Base-by-base conservation (phyloP, 805 yeast genomes). In the Citeromyces matritensis region DNA sequence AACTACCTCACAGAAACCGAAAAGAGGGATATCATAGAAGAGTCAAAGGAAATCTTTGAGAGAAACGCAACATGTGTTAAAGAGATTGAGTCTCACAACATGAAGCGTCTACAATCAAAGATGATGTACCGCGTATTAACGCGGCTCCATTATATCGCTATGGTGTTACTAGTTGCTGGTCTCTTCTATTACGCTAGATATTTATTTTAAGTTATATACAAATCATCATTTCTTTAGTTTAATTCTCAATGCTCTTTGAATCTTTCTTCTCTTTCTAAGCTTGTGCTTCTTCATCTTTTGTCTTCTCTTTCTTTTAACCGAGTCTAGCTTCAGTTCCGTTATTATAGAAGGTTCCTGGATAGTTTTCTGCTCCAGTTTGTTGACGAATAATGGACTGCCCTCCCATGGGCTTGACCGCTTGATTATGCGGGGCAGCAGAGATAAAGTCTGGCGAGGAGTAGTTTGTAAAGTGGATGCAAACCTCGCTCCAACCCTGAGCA, bases 251-350 rank as follows among this genome's bases (percentile, higher is more conserved):
- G 91, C 79, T 55, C 93, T 70, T 56, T 86, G 94, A 29, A 76
- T 82, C 71, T 76, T 85, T 72, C 96, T 80, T 70, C 97, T 81
- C 77, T 91, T 91, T 63, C 91, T 80, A 53, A 84, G 67, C 65
- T 91, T 91, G 59, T 91, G 98, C 52, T 86, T 83, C 72, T 88
- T 91, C 96, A 91, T 91, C 68, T 85, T 88, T 54, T 82, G 73
- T 58, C 82, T 72, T 62, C 98, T 75, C 51, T 81, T 81, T 54
- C 91, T 69, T 54, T 76, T 57, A 24, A 81, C 93, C 9, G 85
- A 75, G 44, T 80, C 84, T 43, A 69, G 48, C 38, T 60, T 45
- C 44, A 71, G 44, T 27, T 40, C 47, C 10, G 13, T 24, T 11
- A 17, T 17, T 17, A 17, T 17, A 17, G 21, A 17, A 17, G 21